These are phyloP conservation scores for Magnusiomyces sp. DNA, from an alignment of 1,139 yeast species.

Conservation along the genomic window DNA sequence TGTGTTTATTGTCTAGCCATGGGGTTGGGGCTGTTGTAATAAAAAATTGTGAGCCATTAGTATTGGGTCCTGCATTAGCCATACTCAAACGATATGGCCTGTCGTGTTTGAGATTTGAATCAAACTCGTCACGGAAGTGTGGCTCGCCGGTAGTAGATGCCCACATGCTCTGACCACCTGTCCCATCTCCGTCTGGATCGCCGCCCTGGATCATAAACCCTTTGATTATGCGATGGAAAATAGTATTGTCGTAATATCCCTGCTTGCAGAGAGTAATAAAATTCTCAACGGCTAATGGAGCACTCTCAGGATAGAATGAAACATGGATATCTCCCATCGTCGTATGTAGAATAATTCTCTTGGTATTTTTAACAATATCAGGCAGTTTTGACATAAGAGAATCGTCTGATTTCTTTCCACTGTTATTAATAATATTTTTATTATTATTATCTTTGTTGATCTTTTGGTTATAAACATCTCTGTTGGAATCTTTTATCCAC, in stretches of 20 bases:
- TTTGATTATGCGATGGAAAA: constrained; percentile 42
- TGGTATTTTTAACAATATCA: constrained; percentile 4
- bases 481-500: constrained; percentile 9
- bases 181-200: constrained; percentile 44
- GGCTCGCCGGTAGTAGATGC: constrained; percentile 10
- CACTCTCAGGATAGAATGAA: constrained; percentile 32
- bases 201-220: constrained; percentile 49
- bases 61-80: constrained; percentile 58
- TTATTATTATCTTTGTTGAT: background rate
- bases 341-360: constrained; percentile 32
- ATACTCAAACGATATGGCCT: constrained; percentile 42
- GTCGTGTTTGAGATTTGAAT: constrained; percentile 33
- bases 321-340: constrained; percentile 41
- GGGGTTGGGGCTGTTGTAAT: constrained; percentile 39
- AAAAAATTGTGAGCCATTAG: constrained; percentile 60
- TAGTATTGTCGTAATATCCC: constrained; percentile 37
- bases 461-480: constrained; percentile 11
- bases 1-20: constrained; percentile 50
- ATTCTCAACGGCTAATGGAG: constrained; percentile 41
- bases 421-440: background rate
- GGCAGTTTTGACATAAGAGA: constrained; percentile 1
- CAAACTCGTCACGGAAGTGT: constrained; percentile 39
- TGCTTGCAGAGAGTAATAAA: constrained; percentile 34
- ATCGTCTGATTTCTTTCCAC: background rate
- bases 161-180: constrained; percentile 42